Evolutionary conservation across 352 stramenopile species (phyloP).

Genomic region (Globisporangium takayamanum): DNA sequence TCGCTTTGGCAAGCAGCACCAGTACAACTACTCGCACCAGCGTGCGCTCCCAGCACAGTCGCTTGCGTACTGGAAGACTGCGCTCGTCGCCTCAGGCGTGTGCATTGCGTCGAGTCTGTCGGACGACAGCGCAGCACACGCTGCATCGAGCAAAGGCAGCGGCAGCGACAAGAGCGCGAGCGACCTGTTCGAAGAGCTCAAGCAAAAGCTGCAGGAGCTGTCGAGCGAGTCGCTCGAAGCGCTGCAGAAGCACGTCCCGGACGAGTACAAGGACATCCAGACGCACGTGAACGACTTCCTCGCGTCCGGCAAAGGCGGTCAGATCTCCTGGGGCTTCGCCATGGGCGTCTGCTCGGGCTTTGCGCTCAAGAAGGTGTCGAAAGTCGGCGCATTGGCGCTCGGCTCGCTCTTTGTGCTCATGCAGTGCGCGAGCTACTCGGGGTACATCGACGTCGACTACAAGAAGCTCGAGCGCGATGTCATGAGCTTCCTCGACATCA

Average conservation of each 20-base stretch:
- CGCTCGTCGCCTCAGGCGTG: constrained; percentile 22
- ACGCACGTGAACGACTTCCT: constrained; percentile 57
- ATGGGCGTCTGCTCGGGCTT: constrained; percentile 90
- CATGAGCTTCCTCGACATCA: constrained; percentile 64
- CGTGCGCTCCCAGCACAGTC: constrained; percentile 8
- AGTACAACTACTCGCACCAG: constrained; percentile 15
- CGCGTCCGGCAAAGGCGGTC: constrained; percentile 52
- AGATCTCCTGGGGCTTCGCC: constrained; percentile 87
- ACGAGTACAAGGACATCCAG: constrained; percentile 36
- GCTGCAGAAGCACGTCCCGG: constrained; percentile 32
- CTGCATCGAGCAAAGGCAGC: constrained; percentile 12
- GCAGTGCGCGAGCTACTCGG: constrained; percentile 85
- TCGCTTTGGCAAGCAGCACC: constrained; percentile 24
- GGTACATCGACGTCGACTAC: constrained; percentile 91
- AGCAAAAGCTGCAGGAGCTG: constrained; percentile 52
- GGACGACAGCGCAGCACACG: constrained; percentile 17
- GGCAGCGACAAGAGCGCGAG: constrained; percentile 14
- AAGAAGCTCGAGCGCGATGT: constrained; percentile 84
- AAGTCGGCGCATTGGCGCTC: constrained; percentile 79
- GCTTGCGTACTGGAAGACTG: constrained; percentile 27
- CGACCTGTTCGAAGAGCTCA: constrained; percentile 49
- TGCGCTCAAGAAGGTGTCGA: constrained; percentile 89
- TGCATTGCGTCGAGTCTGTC: constrained; percentile 16
- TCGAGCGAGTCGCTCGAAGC: constrained; percentile 27
- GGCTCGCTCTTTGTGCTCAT: constrained; percentile 83